Conservation (phyloP, 768 basidiomycete species). For the Podaxis carcinomalis region DNA sequence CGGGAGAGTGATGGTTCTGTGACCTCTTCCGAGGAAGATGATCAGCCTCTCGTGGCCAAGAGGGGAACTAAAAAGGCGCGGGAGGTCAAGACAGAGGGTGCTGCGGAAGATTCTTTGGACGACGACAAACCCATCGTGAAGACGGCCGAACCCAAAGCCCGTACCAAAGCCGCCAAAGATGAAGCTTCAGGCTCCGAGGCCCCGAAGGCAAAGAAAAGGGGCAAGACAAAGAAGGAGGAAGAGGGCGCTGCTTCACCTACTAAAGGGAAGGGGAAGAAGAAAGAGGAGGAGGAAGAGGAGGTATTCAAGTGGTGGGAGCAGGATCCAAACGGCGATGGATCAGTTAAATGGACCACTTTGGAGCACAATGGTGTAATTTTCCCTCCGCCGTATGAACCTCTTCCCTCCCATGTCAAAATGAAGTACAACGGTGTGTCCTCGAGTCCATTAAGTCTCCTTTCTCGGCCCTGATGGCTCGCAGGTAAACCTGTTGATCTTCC, state of each 20-base stretch:
- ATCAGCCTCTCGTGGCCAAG: conserved; percentile 31
- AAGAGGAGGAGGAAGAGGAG: conserved; percentile 68
- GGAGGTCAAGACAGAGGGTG: conserved; percentile 48
- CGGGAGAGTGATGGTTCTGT: conserved; percentile 35
- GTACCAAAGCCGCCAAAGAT: conserved; percentile 49
- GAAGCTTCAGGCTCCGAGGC: conserved; percentile 37
- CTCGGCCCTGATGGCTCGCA: conserved; percentile 25
- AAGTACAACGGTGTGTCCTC: conserved; percentile 77
- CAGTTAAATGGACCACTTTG: conserved; percentile 91
- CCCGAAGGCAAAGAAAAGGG: conserved; percentile 43
- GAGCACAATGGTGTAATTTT: conserved; percentile 94
- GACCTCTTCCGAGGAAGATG: conserved; percentile 31
- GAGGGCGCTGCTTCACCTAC: conserved; percentile 21
- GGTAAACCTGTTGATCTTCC: conserved; percentile 79
- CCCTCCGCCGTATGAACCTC: conserved; percentile 87
- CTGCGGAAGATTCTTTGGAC: conserved; percentile 35
- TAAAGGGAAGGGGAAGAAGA: conserved; percentile 34
- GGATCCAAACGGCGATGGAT: conserved; percentile 67
- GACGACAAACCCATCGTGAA: conserved; percentile 32
- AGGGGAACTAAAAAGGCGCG: conserved; percentile 37
- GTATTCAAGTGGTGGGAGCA: conserved; percentile 87
- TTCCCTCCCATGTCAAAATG: conserved; percentile 86
- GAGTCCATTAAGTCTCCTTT: neutral
- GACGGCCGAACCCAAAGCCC: conserved; percentile 42
- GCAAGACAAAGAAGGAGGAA: conserved; percentile 41